Base-by-base conservation (phyloP, 2,329 filamentous ascomycete genomes). In the Fusarium concolor region DNA sequence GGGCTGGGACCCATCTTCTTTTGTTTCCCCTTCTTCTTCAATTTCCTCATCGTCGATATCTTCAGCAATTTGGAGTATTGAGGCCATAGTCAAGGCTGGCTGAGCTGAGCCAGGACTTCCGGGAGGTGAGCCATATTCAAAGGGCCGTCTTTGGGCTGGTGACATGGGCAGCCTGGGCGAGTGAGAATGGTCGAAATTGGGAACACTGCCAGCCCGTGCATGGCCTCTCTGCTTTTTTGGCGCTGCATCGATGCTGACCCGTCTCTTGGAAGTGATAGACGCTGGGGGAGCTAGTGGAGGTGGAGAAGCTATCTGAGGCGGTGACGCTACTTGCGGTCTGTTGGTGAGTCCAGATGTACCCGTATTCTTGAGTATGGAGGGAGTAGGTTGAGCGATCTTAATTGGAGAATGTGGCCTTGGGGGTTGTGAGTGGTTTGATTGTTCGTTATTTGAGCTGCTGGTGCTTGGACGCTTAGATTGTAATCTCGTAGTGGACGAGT, bases 41-140 rank as follows among this genome's bases (percentile, higher is more conserved):
- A 74, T 74, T 3, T 74, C 72, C 6, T 79, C 79, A 5, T 79
- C 79, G 6, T 72, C 76, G 20, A 86, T 72, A 10, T 87, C 86
- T 15, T 88, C 86, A 3, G 84, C 83, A 3, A 83, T 83, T 73
- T 88, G 85, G 15, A 89, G 77, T 45, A 88, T 83, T 0, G 85
- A 86, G 2, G 86, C 85, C 75, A 89, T 82, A 6, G 85, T 83
- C 67, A 86, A 76, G 31, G 81, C 74, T 11, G 76, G 72, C 51
- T 77, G 77, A 0, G 68, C 56, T 4, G 73, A 31, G n/a, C 71
- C 75, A 14, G 79, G 76, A 28, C 74, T 78, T 35, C 70, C 68
- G 12, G 78, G 76, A 1, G 80, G 79, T 3, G 82, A 83, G 1
- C 79, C 72, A 46, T 76, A 49, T 62, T 83, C 74, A 26, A 80